Base-by-base conservation (phyloP, 371 early-diverging fungal genomes). In the Mycotypha africana region DNA sequence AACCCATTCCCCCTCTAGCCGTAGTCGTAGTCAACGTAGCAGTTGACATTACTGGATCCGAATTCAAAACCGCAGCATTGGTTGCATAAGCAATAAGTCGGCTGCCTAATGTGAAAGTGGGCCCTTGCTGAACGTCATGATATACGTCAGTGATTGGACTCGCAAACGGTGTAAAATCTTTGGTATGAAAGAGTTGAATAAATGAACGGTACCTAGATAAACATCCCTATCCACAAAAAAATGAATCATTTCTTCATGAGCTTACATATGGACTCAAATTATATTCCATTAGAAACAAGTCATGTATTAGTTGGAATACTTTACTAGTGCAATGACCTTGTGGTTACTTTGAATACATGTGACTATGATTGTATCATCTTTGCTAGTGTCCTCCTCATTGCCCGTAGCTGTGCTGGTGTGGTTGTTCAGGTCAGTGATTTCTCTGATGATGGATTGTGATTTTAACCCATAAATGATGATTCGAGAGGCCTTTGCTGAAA, bases 41-140 rank as follows among this genome's bases (percentile, higher is more conserved):
- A n/a, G 28, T 28, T 5, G 61, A 45, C 57, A 58, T 62, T 28
- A 57, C 53, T 10, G 63, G 57, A 33, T 66, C 68, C 19, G 55
- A 51, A 33, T 67, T 67, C 14, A 65, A 34, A 2, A 76, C 67
- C 16, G 68, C 61, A 17, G 56, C 37, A 39, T 49, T 77, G 4
- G 84, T 82, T 7, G 78, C 81, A 58, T 83, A 85, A 9, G 85
- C 81, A 26, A 85, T 46, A 30, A 81, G 67, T 30, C 85, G 56
- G n/a, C 78, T 58, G 6, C 82, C 82, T 19, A 85, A 52, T 12
- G 78, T 65, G 48, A 85, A 79, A 1, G 77, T 62, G n/a, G 76
- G 73, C 1, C 57, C 60, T 16, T 60, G 46, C 1, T 48, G 44
- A 3, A 63, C 58, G 35, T 70, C 67, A 41, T 67, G 57, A 33